Base-by-base conservation (phyloP, 169 alveolate species). In the Sarcocystis neurona region DNA sequence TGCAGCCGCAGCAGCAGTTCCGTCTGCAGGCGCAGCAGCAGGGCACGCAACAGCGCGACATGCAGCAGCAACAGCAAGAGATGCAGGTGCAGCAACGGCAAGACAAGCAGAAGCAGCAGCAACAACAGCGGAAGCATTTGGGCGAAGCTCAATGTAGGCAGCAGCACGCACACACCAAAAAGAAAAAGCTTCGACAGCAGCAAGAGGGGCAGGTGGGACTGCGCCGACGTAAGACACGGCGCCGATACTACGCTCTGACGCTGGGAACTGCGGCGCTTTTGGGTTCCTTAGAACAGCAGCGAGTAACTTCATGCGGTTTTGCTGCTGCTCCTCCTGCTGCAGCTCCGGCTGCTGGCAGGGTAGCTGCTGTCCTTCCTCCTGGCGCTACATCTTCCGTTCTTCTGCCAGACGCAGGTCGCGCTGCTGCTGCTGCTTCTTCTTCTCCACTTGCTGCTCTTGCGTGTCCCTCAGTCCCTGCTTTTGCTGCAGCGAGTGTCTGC, bases 61-160 rank as follows among this genome's bases (percentile, higher is more conserved):
- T n/a, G 88, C 78, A 80, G 88, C 60, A 66, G 79, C 68, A 60
- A 79, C 34, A 66, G 77, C 20, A n/a, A 32, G 10, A n/a, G 77
- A 12, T 6, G 34, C 77, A 66, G 77, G 39, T 20, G 77, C 77
- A 66, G 77, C 6, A 53, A 20, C 63, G 63, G 34, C 20, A n/a
- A n/a, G 41, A 82, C 75, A 77, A 82, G 88, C 82, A 72, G 82
- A 20, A 10, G n/a, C 53, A 72, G n/a, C 10, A 32, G 82, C 53
- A 72, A 72, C 48, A 12, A 32, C 41, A 20, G n/a, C 20, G 34
- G 34, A 6, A 12, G 15, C 41, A 66, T 15, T 15, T 20, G 82
- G 32, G 44, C n/a, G 82, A 27, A 72, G 82, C 44, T 8, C 23
- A 27, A n/a, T 20, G 77, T 20, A 15, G 77, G 77, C 63, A 53